Evolutionary conservation across 202 grass and related monocot species (phyloP).

Genomic region (Tripidium arundinaceum): DNA sequence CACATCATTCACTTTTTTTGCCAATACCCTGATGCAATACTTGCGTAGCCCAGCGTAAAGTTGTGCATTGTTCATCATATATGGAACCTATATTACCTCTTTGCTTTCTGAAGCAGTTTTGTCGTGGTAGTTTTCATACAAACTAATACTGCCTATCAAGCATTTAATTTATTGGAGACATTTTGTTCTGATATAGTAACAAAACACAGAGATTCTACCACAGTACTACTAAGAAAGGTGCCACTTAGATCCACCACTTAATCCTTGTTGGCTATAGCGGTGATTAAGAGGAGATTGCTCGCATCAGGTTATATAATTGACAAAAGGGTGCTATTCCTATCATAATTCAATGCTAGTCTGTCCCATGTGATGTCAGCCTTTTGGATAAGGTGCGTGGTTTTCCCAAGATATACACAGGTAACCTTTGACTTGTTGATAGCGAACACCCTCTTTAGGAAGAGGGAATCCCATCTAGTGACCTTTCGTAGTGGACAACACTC

Average conservation of each 20-base stretch:
- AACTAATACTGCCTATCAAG: neutral
- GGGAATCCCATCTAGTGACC: no score
- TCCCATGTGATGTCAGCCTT: slow-evolving; percentile 1
- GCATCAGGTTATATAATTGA: neutral
- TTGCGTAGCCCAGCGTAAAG: neutral
- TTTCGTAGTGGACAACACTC: no score
- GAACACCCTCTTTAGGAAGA: no score
- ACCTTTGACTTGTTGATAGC: no score
- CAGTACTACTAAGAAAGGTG: neutral
- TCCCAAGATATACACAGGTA: neutral
- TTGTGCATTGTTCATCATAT: slow-evolving; percentile 4
- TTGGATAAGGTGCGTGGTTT: slow-evolving; percentile 13
- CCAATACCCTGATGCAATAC: neutral
- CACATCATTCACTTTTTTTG: neutral
- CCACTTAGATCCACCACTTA: neutral
- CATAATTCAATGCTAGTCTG: neutral
- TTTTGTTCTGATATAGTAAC: neutral
- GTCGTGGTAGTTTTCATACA: neutral
- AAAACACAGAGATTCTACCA: neutral
- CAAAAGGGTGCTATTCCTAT: neutral
- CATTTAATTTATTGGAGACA: neutral
- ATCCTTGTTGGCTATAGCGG: neutral
- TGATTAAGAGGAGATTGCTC: neutral
- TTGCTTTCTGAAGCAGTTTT: neutral
- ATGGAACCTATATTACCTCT: neutral